These are phyloP conservation scores for Erodium maritimum DNA, from an alignment of 345 rosid genomes.

Conservation along the genomic window DNA sequence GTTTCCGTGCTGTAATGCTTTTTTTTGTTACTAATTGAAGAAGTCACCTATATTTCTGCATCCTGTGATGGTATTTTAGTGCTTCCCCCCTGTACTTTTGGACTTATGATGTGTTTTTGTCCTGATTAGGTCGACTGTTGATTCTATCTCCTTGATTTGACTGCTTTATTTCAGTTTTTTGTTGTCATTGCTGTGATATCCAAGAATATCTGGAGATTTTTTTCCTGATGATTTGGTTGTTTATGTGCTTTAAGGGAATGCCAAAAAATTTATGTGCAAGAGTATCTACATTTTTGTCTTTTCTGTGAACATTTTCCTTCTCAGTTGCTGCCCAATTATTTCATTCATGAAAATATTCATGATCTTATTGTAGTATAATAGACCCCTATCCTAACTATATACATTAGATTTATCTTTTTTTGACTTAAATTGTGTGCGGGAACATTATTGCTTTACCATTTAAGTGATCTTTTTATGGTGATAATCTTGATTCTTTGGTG, in stretches of 20 bases:
- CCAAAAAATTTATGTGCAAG: neutral
- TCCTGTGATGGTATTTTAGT: too few species aligned
- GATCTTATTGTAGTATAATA: neutral
- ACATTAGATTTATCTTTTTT: neutral
- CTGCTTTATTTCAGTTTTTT: neutral
- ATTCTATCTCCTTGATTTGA: neutral
- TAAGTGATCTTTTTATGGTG: neutral
- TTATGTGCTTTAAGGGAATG: neutral
- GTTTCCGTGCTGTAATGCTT: neutral
- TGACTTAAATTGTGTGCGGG: neutral
- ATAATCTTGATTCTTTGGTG: neutral
- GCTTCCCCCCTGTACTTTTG: too few species aligned
- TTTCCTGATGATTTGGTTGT: neutral
- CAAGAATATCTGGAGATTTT: neutral
- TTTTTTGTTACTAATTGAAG: neutral
- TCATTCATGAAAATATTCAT: neutral
- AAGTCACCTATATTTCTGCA: too few species aligned
- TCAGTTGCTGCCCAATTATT: neutral
- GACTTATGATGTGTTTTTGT: too few species aligned
- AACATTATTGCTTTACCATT: neutral
- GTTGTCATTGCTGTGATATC: neutral
- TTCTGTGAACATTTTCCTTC: too few species aligned
- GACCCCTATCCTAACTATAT: neutral
- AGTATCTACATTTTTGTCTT: too few species aligned
- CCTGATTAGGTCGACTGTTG: neutral